Conservation (phyloP, 768 basidiomycete genomes). For the Candolleomyces aberdarensis region DNA sequence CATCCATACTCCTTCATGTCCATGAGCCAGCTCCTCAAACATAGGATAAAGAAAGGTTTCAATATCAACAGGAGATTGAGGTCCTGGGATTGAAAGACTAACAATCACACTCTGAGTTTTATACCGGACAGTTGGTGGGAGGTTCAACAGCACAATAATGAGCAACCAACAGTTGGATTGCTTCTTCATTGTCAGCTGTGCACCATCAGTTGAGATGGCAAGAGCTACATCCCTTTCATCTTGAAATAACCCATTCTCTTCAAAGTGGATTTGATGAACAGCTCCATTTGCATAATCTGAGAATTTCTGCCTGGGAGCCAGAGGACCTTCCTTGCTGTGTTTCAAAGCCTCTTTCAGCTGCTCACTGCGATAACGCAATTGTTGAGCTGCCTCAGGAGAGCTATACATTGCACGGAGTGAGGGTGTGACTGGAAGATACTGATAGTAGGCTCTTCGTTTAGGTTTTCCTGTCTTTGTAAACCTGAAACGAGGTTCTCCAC, state of each 20-base stretch:
- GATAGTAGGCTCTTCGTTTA: neutral
- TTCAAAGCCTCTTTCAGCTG: constrained; percentile 9
- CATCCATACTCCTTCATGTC: constrained; percentile 28
- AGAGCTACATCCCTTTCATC: constrained; percentile 29
- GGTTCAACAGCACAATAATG: constrained; percentile 35
- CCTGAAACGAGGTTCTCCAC: neutral
- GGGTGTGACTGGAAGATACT: neutral
- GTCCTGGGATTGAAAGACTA: constrained; percentile 23
- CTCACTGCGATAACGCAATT: neutral
- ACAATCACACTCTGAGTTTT: constrained; percentile 20
- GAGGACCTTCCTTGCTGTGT: neutral
- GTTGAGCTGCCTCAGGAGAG: no score
- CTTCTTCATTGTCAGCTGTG: constrained; percentile 40
- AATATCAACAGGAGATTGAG: constrained; percentile 19
- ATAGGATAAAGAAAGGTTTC: constrained; percentile 22
- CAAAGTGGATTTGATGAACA: constrained; percentile 15
- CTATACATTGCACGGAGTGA: neutral
- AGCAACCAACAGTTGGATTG: constrained; percentile 40
- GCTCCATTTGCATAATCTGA: constrained; percentile 19
- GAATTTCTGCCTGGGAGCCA: constrained; percentile 5
- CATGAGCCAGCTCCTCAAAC: constrained; percentile 24
- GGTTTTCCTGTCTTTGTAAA: neutral
- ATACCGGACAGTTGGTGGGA: constrained; percentile 18
- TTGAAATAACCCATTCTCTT: constrained; percentile 13
- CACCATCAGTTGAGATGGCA: constrained; percentile 35